A percentile compares a stretch with the other conserved stretches of the same genome.
Conservation (phyloP, 805 yeast species). For the Metschnikowia cubensis region DNA sequence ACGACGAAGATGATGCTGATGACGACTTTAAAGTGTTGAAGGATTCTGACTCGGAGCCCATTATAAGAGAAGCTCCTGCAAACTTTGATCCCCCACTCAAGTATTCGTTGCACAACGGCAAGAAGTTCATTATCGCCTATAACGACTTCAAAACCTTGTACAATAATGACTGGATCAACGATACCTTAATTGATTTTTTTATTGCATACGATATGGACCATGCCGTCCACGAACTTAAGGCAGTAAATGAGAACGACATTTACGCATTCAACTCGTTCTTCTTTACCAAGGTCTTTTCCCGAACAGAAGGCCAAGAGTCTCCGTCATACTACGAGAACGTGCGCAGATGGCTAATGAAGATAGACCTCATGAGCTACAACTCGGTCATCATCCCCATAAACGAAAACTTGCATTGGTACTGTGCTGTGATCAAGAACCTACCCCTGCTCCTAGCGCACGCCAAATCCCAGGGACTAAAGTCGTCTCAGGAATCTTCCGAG, state of each 20-base stretch:
- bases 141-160: conserved; percentile 77
- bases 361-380: conserved; percentile 53
- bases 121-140: conserved; percentile 53
- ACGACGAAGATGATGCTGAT: conserved; percentile 4
- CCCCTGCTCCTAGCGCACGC: conserved; percentile 25
- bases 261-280: conserved; percentile 80
- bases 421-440: conserved; percentile 63
- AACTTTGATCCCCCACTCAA: conserved; percentile 45
- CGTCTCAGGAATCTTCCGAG: background rate
- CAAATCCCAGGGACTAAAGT: background rate
- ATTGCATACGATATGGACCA: conserved; percentile 52
- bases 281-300: conserved; percentile 56
- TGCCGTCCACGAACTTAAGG: conserved; percentile 21
- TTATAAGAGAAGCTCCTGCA: conserved; percentile 26
- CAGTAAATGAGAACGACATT: conserved; percentile 36
- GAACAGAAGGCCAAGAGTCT: conserved; percentile 15
- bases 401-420: conserved; percentile 82
- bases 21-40: background rate
- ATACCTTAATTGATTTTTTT: conserved; percentile 81
- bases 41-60: conserved; percentile 2
- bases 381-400: conserved; percentile 78
- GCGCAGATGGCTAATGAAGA: conserved; percentile 71
- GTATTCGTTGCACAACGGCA: conserved; percentile 51
- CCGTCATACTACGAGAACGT: conserved; percentile 56
- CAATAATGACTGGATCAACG: conserved; percentile 86